Conservation (phyloP, 495 filamentous ascomycete genomes). For the Copromyces sp. region DNA sequence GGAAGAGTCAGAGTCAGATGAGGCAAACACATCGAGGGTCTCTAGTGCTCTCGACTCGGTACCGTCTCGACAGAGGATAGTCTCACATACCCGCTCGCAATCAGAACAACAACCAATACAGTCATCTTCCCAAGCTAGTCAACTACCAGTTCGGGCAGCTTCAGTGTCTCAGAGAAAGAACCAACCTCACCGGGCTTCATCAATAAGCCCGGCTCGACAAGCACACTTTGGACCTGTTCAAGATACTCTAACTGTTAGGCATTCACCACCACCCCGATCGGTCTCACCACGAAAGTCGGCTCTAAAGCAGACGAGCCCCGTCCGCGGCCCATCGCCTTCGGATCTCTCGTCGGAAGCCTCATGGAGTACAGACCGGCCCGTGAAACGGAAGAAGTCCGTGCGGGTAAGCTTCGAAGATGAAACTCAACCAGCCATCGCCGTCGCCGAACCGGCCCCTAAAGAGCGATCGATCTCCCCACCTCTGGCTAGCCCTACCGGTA, state of each 20-base stretch:
- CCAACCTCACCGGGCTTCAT: slow-evolving; percentile 10
- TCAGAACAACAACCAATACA: background rate
- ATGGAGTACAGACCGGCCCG: slow-evolving; percentile 38
- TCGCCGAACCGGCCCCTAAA: slow-evolving; percentile 47
- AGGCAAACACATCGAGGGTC: slow-evolving; percentile 7
- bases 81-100: slow-evolving; percentile 1
- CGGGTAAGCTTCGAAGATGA: slow-evolving; percentile 85
- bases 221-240: slow-evolving; percentile 58
- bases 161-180: background rate
- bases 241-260: slow-evolving; percentile 47
- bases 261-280: slow-evolving; percentile 70
- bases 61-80: slow-evolving; percentile 19
- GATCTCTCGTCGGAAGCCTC: slow-evolving; percentile 33
- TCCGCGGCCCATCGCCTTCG: slow-evolving; percentile 34
- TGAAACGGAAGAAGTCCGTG: slow-evolving; percentile 53
- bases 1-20: slow-evolving; percentile 20
- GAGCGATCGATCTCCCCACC: slow-evolving; percentile 40
- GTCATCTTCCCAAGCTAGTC: background rate
- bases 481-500: slow-evolving; percentile 40
- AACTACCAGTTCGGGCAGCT: background rate
- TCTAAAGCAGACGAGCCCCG: slow-evolving; percentile 55
- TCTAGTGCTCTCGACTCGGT: slow-evolving; percentile 23
- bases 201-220: slow-evolving; percentile 39
- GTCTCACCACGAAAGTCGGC: slow-evolving; percentile 82
- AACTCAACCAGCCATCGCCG: slow-evolving; percentile 31